A percentile compares a stretch with the other conserved stretches of the same genome.
Conservation (phyloP, 352 stramenopile genomes). For the Hyphochytrium catenoides region DNA sequence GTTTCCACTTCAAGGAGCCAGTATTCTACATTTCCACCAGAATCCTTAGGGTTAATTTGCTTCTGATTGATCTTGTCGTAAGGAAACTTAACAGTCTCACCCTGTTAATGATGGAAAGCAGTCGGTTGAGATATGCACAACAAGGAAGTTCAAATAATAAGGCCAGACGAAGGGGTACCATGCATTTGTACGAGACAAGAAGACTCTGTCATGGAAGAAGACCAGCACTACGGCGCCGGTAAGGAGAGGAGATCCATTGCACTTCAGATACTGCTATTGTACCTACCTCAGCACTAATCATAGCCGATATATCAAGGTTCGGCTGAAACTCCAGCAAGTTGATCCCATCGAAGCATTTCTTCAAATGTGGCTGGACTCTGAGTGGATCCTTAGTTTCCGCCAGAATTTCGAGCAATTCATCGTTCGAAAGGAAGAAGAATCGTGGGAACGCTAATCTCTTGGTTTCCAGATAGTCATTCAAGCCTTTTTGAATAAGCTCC, state of each 20-base stretch:
- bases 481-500: constrained; percentile 79
- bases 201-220: no score
- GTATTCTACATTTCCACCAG: constrained; percentile 75
- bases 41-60: constrained; percentile 77
- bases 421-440: constrained; percentile 79
- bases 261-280: no score
- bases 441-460: constrained; percentile 68
- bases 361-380: constrained; percentile 77
- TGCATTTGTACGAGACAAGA: no score
- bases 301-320: constrained; percentile 72
- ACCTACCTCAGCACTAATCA: constrained; percentile 40
- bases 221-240: no score
- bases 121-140: no score
- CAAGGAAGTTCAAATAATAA: no score
- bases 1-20: constrained; percentile 56
- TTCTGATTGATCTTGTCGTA: constrained; percentile 62
- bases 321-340: constrained; percentile 67
- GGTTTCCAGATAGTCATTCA: constrained; percentile 73
- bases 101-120: no score
- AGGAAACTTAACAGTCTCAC: constrained; percentile 63
- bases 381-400: constrained; percentile 75
- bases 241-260: no score
- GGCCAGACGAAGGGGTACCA: no score
- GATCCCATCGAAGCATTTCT: constrained; percentile 83
- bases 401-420: constrained; percentile 72